Evolutionary conservation across 2,329 filamentous ascomycete species (phyloP).

Genomic region (Dactylella cylindrospora): DNA sequence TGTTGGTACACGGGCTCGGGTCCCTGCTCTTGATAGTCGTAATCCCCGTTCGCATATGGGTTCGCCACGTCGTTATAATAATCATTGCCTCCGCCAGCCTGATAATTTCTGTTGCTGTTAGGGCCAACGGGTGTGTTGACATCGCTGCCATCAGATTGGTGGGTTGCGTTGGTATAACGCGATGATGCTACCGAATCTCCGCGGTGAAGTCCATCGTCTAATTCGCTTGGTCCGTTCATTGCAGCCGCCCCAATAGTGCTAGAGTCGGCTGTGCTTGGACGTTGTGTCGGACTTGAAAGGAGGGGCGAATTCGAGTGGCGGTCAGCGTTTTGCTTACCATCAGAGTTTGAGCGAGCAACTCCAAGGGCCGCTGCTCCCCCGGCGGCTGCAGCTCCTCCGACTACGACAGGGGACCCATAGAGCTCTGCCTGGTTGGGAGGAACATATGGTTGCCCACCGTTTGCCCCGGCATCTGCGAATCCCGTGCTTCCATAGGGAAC

Average conservation of each 20-base stretch:
- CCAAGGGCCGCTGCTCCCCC: slow-evolving; percentile 11
- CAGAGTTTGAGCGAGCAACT: slow-evolving; percentile 11
- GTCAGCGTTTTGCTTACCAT: slow-evolving; percentile 61
- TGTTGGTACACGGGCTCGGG: slow-evolving; percentile 55
- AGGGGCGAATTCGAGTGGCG: slow-evolving; percentile 69
- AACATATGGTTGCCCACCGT: background rate
- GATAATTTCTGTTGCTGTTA: slow-evolving; percentile 53
- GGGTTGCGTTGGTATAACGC: slow-evolving; percentile 80
- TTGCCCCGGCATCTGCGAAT: slow-evolving; percentile 29
- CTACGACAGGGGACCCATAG: slow-evolving; percentile 22
- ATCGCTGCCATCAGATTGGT: slow-evolving; percentile 67
- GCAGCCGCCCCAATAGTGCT: slow-evolving; percentile 84
- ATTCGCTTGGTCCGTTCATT: slow-evolving; percentile 67
- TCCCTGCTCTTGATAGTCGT: slow-evolving; percentile 50
- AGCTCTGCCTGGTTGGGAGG: slow-evolving; percentile 22
- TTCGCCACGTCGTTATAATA: slow-evolving; percentile 62
- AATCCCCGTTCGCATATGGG: slow-evolving; percentile 58
- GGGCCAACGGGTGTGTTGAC: slow-evolving; percentile 22
- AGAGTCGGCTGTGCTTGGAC: slow-evolving; percentile 66
- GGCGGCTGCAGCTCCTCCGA: slow-evolving; percentile 1
- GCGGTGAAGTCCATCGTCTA: slow-evolving; percentile 71
- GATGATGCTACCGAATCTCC: slow-evolving; percentile 95
- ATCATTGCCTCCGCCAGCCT: slow-evolving; percentile 56
- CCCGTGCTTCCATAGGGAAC: slow-evolving; percentile 3
- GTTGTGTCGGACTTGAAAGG: slow-evolving; percentile 56